Evolutionary conservation across 352 stramenopile genomes (phyloP).

Genomic region (Ophiocytium majus): DNA sequence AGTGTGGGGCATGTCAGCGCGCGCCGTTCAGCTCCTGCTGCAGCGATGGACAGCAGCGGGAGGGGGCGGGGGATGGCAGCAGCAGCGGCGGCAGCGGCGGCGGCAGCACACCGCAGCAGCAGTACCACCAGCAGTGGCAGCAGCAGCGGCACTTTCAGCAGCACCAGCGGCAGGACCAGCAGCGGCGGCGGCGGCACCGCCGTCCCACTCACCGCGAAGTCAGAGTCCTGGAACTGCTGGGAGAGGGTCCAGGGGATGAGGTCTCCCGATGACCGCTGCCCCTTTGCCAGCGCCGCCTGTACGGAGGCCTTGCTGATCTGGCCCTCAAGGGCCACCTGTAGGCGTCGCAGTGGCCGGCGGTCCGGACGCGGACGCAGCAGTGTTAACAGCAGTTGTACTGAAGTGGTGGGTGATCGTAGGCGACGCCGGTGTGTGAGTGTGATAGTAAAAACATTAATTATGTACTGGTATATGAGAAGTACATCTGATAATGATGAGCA

Average conservation of each 20-base stretch:
- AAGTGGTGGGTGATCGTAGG: too few species aligned
- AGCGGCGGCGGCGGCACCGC: not conserved
- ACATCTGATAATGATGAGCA: too few species aligned
- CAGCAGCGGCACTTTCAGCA: not conserved
- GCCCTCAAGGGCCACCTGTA: conserved; percentile 82
- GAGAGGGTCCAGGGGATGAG: conserved; percentile 98
- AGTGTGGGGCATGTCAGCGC: too few species aligned
- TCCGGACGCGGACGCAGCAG: too few species aligned
- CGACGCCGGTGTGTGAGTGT: too few species aligned
- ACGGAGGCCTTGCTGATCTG: conserved; percentile 94
- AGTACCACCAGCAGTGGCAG: not conserved
- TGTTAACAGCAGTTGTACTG: too few species aligned
- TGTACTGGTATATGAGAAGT: too few species aligned
- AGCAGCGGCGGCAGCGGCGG: not conserved
- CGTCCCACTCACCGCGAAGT: conserved; percentile 33
- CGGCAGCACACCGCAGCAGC: not conserved
- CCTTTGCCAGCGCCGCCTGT: conserved; percentile 84
- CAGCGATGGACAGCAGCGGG: too few species aligned
- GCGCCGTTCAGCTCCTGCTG: too few species aligned
- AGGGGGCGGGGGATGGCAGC: too few species aligned
- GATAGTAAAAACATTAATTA: too few species aligned
- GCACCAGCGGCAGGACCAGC: not conserved
- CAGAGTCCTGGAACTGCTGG: conserved; percentile 96
- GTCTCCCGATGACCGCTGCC: conserved; percentile 94
- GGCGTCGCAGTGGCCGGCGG: not conserved